Evolutionary conservation across 192 early-diverging fungal species (phyloP), one percentile per base, ranked within the genome.

Genomic region (Coemansia sp.): DNA sequence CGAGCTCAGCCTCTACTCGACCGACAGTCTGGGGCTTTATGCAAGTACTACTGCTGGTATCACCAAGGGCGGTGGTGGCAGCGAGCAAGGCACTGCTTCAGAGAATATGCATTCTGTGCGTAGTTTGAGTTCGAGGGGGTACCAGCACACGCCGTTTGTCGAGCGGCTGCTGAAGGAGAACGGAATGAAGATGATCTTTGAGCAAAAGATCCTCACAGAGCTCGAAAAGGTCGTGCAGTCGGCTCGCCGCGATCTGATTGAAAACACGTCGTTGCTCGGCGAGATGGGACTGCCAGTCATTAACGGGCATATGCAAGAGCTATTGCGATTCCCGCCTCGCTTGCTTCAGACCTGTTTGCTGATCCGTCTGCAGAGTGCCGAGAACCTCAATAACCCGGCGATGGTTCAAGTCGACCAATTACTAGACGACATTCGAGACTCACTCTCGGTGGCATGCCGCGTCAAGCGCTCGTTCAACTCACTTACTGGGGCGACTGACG

Each of bases 101-200:
- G 46, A 65, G 5, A 17, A n/a, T 13, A 22, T 34, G n/a, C 22
- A 27, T n/a, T 12, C n/a, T 51, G 38, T 31, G 17, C 55, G 55
- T n/a, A 58, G 55, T 31, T 58, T 58, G 55, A 32, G 31, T 15
- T 58, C 55, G 39, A 67, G 71, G 61, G 76, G 55, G 5, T 69
- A 67, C 40, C 67, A 74, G 64, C 76, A 78, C 61, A 83, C 81
- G 36, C 91, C 92, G 29, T 95, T 95, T 80, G 86, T 95, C 29
- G 94, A 95, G 77, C 85, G 91, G 59, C 81, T 95, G 60, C 78
- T 94, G 51, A 93, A 93, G 77, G 94, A 95, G 68, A 89, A 87
- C 62, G 91, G 90, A 4, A 80, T 94, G 39, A 82, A 88, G 74
- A 87, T 85, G 67, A 93, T 92, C 0, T 94, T 95, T 68, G 86